Conservation (phyloP, 129 eudicot genomes). For the Lactuca saligna region DNA sequence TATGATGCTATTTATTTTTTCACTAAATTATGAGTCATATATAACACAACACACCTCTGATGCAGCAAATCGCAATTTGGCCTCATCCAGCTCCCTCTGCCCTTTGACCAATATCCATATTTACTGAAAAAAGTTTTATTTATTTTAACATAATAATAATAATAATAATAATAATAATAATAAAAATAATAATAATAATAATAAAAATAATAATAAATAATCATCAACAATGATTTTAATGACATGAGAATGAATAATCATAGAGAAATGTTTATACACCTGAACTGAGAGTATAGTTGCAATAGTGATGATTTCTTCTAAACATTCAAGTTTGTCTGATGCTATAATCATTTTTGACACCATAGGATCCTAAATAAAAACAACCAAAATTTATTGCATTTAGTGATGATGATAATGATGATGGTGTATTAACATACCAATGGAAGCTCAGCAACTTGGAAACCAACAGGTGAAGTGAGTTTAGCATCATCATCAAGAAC, state of each 20-base stretch:
- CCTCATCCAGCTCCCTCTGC: slow-evolving; percentile 47
- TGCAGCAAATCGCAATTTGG: slow-evolving; percentile 88
- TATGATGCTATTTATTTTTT: no score
- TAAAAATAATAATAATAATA: no score
- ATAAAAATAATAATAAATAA: neutral
- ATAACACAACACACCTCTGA: slow-evolving; percentile 65
- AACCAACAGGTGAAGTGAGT: slow-evolving; percentile 91
- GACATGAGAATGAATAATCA: neutral
- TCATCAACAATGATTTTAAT: neutral
- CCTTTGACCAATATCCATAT: slow-evolving; percentile 68
- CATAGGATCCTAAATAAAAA: slow-evolving; percentile 60
- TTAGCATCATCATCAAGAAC: slow-evolving; percentile 93
- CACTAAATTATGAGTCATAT: neutral
- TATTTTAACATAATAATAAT: neutral
- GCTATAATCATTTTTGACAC: slow-evolving; percentile 56
- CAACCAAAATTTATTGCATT: neutral
- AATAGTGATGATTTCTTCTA: slow-evolving; percentile 80
- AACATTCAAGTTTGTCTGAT: slow-evolving; percentile 72
- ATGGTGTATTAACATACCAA: slow-evolving; percentile 44
- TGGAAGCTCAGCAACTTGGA: slow-evolving; percentile 95
- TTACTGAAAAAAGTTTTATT: slow-evolving; percentile 43
- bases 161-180: no score
- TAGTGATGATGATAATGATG: no score
- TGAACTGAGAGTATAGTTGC: slow-evolving; percentile 86
- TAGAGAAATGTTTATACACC: slow-evolving; percentile 29